These are phyloP conservation scores for Rubia peregrina DNA, from an alignment of 305 asterid genomes.

Conservation along the genomic window DNA sequence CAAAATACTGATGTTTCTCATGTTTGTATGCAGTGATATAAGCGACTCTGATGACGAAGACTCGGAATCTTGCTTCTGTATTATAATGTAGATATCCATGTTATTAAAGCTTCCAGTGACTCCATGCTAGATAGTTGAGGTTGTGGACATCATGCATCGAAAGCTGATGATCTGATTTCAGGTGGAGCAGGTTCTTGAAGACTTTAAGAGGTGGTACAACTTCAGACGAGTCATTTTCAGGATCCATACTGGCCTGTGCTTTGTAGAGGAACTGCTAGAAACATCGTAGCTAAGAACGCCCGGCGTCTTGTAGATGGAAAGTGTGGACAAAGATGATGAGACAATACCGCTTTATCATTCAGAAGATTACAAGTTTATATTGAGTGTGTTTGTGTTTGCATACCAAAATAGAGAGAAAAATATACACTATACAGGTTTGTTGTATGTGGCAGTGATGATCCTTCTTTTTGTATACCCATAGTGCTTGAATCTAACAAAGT, in stretches of 20 bases:
- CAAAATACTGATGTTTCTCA: constrained; percentile 6
- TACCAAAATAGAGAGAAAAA: neutral
- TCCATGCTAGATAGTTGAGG: constrained; percentile 5
- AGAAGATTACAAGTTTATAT: neutral
- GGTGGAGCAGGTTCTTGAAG: constrained; percentile 8
- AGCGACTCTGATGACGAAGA: constrained; percentile 72
- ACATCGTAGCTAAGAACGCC: neutral
- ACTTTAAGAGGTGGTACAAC: neutral
- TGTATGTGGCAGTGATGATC: constrained; percentile 4
- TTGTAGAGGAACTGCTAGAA: neutral
- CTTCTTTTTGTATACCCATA: neutral
- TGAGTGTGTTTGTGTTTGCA: neutral
- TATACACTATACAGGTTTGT: neutral
- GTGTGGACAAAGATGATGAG: constrained; percentile 7
- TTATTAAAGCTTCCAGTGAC: constrained; percentile 13
- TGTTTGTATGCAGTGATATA: constrained; percentile 43
- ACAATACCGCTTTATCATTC: neutral
- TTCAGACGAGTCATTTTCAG: constrained; percentile 7
- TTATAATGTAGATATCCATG: constrained; percentile 47
- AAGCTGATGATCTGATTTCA: constrained; percentile 7
- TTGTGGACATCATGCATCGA: neutral
- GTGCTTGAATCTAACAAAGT: constrained; percentile 2
- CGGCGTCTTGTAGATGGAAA: neutral
- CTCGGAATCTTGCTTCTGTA: constrained; percentile 61
- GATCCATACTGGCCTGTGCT: neutral